Conservation (phyloP, 768 basidiomycete genomes). For the Suillus clintonianus region DNA sequence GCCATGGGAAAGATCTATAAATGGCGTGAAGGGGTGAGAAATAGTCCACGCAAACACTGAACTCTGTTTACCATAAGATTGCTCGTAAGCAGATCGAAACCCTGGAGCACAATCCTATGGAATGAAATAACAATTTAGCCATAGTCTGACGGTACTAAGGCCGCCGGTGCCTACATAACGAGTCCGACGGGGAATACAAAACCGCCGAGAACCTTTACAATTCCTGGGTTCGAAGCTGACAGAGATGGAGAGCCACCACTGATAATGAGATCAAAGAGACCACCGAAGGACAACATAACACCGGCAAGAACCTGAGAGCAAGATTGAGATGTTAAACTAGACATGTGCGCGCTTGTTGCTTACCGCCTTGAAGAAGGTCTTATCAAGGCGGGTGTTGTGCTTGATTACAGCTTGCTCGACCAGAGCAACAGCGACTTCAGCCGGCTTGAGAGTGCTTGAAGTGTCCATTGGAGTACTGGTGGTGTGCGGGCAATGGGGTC, state of each 20-base stretch:
- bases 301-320: constrained; percentile 64
- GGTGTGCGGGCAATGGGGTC: constrained; percentile 4
- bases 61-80: constrained; percentile 63
- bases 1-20: constrained; percentile 73
- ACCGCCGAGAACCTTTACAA: constrained; percentile 65
- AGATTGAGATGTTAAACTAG: neutral
- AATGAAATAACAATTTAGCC: neutral
- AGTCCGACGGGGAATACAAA: constrained; percentile 78
- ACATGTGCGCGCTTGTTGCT: constrained; percentile 16
- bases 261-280: constrained; percentile 60
- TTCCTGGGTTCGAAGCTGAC: constrained; percentile 56
- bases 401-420: constrained; percentile 60
- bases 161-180: constrained; percentile 55
- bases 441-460: constrained; percentile 56
- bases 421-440: constrained; percentile 57
- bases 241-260: constrained; percentile 59
- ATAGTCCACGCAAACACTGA: neutral
- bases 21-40: constrained; percentile 2
- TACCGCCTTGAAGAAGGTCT: constrained; percentile 70
- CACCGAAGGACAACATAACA: constrained; percentile 75
- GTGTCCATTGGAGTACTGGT: constrained; percentile 18
- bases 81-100: constrained; percentile 70
- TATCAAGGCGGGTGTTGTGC: constrained; percentile 62
- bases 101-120: constrained; percentile 70
- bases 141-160: neutral